These are phyloP conservation scores for Leccinum ochraceum DNA, from an alignment of 768 basidiomycete genomes.

Conservation along the genomic window DNA sequence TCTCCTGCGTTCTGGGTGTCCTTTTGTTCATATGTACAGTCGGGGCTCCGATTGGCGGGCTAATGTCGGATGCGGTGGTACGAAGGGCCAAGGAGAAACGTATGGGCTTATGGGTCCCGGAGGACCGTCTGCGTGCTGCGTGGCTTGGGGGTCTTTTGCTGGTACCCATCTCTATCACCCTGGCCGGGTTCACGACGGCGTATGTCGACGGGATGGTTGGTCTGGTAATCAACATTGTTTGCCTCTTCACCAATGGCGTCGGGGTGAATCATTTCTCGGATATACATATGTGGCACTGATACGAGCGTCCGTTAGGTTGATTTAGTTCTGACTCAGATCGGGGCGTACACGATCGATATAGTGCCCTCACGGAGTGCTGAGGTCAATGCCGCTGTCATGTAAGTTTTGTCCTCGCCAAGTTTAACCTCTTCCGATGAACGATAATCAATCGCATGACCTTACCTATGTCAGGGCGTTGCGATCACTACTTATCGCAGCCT, in stretches of 20 bases:
- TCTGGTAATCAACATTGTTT: constrained; percentile 50
- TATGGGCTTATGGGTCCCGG: constrained; percentile 62
- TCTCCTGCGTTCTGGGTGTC: neutral
- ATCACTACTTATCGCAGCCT: constrained; percentile 20
- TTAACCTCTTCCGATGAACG: neutral
- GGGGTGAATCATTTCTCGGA: constrained; percentile 46
- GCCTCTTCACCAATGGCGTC: constrained; percentile 62
- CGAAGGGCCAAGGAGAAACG: constrained; percentile 48
- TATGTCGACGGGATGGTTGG: constrained; percentile 53
- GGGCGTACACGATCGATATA: constrained; percentile 62
- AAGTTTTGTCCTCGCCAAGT: constrained; percentile 22
- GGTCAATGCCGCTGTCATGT: constrained; percentile 57
- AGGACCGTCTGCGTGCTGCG: constrained; percentile 63
- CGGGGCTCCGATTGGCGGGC: constrained; percentile 60
- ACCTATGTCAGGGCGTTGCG: constrained; percentile 19
- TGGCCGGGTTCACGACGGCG: constrained; percentile 50
- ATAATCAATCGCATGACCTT: neutral
- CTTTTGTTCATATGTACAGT: constrained; percentile 35
- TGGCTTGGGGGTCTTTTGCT: constrained; percentile 48
- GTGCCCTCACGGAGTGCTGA: constrained; percentile 64
- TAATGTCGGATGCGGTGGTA: constrained; percentile 56
- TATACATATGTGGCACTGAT: neutral
- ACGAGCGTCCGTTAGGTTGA: constrained; percentile 45
- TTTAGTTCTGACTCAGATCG: constrained; percentile 52
- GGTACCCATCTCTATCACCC: constrained; percentile 52